Conservation (phyloP, 495 filamentous ascomycete species). For the Neurospora pannonica region DNA sequence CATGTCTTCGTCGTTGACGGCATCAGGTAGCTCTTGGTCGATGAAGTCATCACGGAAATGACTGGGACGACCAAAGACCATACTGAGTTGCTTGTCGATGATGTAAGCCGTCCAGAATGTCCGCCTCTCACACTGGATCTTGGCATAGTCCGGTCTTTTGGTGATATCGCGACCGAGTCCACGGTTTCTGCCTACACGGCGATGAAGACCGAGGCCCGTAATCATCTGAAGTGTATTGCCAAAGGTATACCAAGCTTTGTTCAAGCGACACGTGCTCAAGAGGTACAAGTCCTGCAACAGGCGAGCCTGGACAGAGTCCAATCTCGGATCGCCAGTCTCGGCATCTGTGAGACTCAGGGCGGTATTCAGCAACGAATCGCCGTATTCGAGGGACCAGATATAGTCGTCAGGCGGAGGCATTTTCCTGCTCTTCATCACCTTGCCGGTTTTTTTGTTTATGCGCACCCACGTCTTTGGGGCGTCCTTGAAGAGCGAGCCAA, state of each 20-base stretch:
- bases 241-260: conserved; percentile 18
- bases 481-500: conserved; percentile 11
- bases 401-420: conserved; percentile 2
- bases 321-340: conserved; percentile 7
- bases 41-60: conserved; percentile 44
- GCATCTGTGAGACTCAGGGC: conserved; percentile 7
- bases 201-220: conserved; percentile 21
- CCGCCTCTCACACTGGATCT: conserved; percentile 34
- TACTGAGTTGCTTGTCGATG: conserved; percentile 48
- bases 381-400: conserved; percentile 10
- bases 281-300: conserved; percentile 20
- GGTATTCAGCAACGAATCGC: conserved; percentile 11
- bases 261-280: conserved; percentile 14
- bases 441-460: background rate
- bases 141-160: conserved; percentile 11
- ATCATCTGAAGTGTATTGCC: conserved; percentile 17
- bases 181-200: conserved; percentile 12
- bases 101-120: conserved; percentile 50
- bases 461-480: background rate
- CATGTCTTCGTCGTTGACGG: conserved; percentile 46
- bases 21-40: conserved; percentile 44
- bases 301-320: conserved; percentile 17
- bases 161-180: conserved; percentile 9
- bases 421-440: background rate
- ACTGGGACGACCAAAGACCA: conserved; percentile 45